phyloP scores from a whole-genome alignment of 495 filamentous ascomycete species.

The Penicillium arizonense region DNA sequence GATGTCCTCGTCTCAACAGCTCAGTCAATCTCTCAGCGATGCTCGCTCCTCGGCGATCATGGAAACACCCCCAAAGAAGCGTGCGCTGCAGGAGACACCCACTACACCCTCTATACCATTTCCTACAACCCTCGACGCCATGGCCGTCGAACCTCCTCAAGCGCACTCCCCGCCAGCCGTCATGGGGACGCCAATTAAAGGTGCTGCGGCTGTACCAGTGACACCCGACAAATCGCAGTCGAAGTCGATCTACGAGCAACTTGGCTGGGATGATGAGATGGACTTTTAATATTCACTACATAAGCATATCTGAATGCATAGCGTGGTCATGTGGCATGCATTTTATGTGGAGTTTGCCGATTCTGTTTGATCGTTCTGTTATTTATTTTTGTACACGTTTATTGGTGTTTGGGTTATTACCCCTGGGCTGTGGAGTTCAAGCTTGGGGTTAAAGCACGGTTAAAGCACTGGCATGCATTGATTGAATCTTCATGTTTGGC shows the following conservation, averaged over 20 bases:
- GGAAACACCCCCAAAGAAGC: conserved; percentile 43
- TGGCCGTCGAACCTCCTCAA: conserved; percentile 4
- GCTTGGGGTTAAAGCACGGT: background rate
- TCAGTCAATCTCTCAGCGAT: conserved; percentile 9
- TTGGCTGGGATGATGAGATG: conserved; percentile 74
- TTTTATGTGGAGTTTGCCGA: conserved; percentile 1
- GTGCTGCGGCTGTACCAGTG: conserved; percentile 24
- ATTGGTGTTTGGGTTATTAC: background rate
- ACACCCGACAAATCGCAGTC: conserved; percentile 42
- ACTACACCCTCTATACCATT: conserved; percentile 10
- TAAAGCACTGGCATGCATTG: conserved; percentile 6
- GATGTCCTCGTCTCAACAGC: conserved; percentile 10
- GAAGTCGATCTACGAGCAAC: conserved; percentile 62
- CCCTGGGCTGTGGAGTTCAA: background rate
- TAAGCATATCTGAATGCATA: conserved; percentile 7
- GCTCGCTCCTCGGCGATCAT: conserved; percentile 26
- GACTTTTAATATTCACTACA: conserved; percentile 31
- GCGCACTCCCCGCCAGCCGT: conserved; percentile 16
- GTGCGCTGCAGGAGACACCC: conserved; percentile 7
- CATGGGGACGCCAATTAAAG: conserved; percentile 25
- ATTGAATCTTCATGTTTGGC: background rate
- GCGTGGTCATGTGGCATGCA: background rate
- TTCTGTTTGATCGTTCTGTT: background rate
- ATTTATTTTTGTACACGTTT: background rate
- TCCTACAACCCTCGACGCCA: background rate